A percentile compares a stretch with the other conserved stretches of the same genome.
These are phyloP conservation scores for Fusarium pseudocircinatum DNA, from an alignment of 2,329 filamentous ascomycete species.

Conservation along the genomic window DNA sequence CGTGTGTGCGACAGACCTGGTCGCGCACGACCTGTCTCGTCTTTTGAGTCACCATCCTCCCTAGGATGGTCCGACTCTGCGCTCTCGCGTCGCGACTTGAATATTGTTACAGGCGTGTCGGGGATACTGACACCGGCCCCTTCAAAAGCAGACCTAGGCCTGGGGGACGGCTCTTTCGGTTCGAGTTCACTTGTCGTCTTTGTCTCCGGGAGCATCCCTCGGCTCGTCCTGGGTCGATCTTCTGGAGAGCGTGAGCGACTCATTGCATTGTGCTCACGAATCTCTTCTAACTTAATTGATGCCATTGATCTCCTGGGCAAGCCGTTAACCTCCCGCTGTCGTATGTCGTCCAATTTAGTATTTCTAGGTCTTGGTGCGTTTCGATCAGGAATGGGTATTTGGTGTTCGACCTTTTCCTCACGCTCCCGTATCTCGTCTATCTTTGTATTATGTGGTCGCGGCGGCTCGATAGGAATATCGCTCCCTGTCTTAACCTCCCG, in stretches of 20 bases:
- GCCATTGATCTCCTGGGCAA: conserved; percentile 59
- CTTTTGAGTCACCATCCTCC: conserved; percentile 6
- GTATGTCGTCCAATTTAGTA: conserved; percentile 61
- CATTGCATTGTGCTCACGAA: conserved; percentile 60
- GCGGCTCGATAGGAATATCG: conserved; percentile 34
- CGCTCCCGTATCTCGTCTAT: conserved; percentile 51
- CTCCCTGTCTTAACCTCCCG: conserved; percentile 52
- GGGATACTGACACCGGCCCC: conserved; percentile 48
- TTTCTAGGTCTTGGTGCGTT: conserved; percentile 48
- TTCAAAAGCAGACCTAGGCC: conserved; percentile 42
- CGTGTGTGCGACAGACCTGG: conserved; percentile 34
- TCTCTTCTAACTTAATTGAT: conserved; percentile 62
- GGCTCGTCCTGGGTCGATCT: conserved; percentile 44
- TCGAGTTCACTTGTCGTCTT: conserved; percentile 11
- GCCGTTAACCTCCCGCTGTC: conserved; percentile 54
- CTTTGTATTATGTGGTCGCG: conserved; percentile 43
- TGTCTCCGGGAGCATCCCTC: conserved; percentile 15
- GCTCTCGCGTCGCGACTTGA: conserved; percentile 41
- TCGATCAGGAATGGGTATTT: conserved; percentile 46
- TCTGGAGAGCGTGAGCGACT: conserved; percentile 56
- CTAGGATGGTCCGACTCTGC: conserved; percentile 4
- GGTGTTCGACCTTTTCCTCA: conserved; percentile 46
- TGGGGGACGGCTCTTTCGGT: conserved; percentile 26
- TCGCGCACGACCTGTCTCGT: conserved; percentile 25
- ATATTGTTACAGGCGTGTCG: conserved; percentile 55